Evolutionary conservation across 257 asterid genomes (phyloP), one percentile per base, ranked within the genome.

Genomic region (Agastache rugosa): DNA sequence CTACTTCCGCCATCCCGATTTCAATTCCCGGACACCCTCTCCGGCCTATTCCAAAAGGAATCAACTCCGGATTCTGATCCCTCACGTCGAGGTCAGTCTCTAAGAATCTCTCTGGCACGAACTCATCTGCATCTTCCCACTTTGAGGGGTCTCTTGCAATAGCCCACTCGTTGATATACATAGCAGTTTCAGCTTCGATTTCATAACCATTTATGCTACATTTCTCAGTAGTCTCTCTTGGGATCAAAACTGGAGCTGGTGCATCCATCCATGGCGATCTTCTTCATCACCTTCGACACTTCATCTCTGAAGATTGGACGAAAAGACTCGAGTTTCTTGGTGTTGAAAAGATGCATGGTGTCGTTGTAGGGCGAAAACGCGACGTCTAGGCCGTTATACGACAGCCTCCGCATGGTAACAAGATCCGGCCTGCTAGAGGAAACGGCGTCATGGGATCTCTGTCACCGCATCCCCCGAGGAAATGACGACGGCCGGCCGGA

Each of bases 51-150:
- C 65, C 65, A 15, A 59, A 59, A 0, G 42, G 41, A 8, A 29
- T 27, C 42, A 59, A 4, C 65, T 59, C 42, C 14, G 42, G 42
- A 41, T 66, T 41, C 0, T 20, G 73, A 5, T 78, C 84, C 63
- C 63, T 80, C 2, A 75, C 47, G 48, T 80, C 83, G 10, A 80
- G 5, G 2, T 71, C 75, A 14, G 34, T 42, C 42, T 45, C 72
- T 73, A 80, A 41, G 78, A 80, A 80, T 51, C 84, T 75, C 68
- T 80, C 81, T 0, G 84, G 81, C 35, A 6, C 19, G 59, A 75
- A 80, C 66, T 75, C 81, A 1, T 71, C 7, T 0, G 81, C 64
- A 1, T 74, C 48, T 47, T 77, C 51, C 87, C 87, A 83, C 0
- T 23, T 15, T 2, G 50, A 9, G 4, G 80, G 71, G 29, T 80